These are phyloP conservation scores for Avena insularis DNA, from an alignment of 176 grass and related monocot species.

Conservation along the genomic window DNA sequence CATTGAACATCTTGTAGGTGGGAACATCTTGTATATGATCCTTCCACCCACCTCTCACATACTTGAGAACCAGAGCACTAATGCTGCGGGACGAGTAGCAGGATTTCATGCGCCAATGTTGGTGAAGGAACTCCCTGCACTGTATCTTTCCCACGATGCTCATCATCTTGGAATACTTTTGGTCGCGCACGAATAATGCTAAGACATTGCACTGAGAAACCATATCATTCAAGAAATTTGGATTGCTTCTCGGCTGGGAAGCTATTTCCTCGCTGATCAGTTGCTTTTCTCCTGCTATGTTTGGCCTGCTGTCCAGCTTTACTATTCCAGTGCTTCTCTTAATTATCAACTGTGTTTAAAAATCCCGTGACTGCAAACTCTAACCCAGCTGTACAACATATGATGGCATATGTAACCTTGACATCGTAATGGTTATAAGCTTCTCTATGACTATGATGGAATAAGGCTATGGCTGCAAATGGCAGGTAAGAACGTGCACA, in stretches of 20 bases:
- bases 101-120: slow-evolving; percentile 1
- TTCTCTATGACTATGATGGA: not conserved
- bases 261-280: too few species aligned
- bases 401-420: not conserved
- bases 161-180: not conserved
- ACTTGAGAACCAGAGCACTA: not conserved
- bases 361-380: too few species aligned
- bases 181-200: not conserved
- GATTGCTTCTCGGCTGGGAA: too few species aligned
- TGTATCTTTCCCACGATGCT: not conserved
- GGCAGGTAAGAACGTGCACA: not conserved
- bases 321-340: too few species aligned
- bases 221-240: not conserved
- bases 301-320: too few species aligned
- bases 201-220: not conserved
- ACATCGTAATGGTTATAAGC: not conserved
- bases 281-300: too few species aligned
- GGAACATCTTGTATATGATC: not conserved
- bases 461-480: not conserved
- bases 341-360: too few species aligned
- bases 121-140: not conserved
- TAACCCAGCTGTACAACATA: not conserved
- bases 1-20: not conserved
- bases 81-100: not conserved
- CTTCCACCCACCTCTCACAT: not conserved